These are phyloP conservation scores for Suillus placidus DNA, from an alignment of 768 basidiomycete genomes.

Conservation along the genomic window DNA sequence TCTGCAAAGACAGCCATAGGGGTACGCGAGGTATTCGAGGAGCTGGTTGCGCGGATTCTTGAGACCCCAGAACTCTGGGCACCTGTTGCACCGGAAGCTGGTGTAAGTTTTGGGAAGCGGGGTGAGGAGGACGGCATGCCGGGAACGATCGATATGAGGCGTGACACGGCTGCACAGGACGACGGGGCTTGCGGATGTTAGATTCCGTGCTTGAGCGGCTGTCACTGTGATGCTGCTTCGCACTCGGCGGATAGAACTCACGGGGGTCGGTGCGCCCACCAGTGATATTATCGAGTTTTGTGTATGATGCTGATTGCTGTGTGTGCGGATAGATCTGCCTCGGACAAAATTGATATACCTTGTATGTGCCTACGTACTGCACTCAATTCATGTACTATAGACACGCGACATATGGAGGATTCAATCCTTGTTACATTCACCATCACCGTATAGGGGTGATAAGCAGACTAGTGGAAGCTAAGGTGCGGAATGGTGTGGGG, in stretches of 20 bases:
- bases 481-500: neutral
- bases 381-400: conserved; percentile 7
- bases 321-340: neutral
- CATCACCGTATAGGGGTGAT: neutral
- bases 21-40: conserved; percentile 75
- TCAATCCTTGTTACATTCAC: neutral
- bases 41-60: conserved; percentile 80
- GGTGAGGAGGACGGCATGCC: conserved; percentile 39
- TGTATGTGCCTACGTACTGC: neutral
- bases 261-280: neutral
- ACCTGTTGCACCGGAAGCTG: conserved; percentile 27
- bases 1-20: conserved; percentile 90
- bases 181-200: conserved; percentile 2
- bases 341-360: neutral
- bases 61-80: conserved; percentile 86
- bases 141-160: conserved; percentile 42
- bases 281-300: neutral
- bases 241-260: neutral
- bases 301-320: neutral
- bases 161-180: neutral
- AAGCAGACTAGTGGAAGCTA: neutral
- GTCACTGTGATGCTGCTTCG: neutral
- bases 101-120: conserved; percentile 13
- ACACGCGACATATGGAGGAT: neutral
- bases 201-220: neutral